These are phyloP conservation scores for Trichoderma parareesei DNA, from an alignment of 495 filamentous ascomycete species.

Conservation along the genomic window DNA sequence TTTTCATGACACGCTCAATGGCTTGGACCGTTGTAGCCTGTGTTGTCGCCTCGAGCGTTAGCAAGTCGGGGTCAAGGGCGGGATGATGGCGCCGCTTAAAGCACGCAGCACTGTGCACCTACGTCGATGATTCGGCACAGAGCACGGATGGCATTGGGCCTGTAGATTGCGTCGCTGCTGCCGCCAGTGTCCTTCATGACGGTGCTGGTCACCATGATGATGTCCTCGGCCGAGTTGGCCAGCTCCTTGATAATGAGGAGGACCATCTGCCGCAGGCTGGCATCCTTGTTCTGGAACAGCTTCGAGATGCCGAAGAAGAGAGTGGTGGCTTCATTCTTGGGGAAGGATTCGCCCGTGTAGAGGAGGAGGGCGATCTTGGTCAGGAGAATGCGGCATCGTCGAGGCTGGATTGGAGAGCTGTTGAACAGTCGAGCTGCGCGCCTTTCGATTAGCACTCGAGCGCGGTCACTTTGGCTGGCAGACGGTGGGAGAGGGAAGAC, in stretches of 20 bases:
- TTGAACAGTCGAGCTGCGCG: constrained; percentile 90
- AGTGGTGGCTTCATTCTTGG: constrained; percentile 91
- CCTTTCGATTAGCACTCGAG: constrained; percentile 11
- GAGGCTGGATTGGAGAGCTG: constrained; percentile 86
- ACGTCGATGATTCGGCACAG: constrained; percentile 95
- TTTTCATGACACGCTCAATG: constrained; percentile 98
- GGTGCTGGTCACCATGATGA: constrained; percentile 98
- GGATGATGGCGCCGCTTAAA: constrained; percentile 24
- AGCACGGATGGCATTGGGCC: constrained; percentile 93
- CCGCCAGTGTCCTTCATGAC: constrained; percentile 99
- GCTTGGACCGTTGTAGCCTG: constrained; percentile 95
- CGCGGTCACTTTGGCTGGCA: background rate
- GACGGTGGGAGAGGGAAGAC: constrained; percentile 11
- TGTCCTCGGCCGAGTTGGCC: constrained; percentile 91
- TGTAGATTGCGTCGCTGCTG: constrained; percentile 89
- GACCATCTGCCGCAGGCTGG: constrained; percentile 96
- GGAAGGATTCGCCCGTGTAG: constrained; percentile 95
- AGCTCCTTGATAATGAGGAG: constrained; percentile 97
- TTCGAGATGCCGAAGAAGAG: constrained; percentile 99
- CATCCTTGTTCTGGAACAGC: constrained; percentile 99
- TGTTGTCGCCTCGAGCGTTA: constrained; percentile 22
- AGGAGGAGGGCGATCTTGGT: constrained; percentile 96
- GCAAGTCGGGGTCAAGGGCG: constrained; percentile 12
- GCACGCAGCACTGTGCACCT: constrained; percentile 21
- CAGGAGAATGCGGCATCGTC: constrained; percentile 88